Percentiles rank a stretch among this genome's conserved stretches.
Conservation (phyloP, 345 rosid genomes). For the Pistacia vera region DNA sequence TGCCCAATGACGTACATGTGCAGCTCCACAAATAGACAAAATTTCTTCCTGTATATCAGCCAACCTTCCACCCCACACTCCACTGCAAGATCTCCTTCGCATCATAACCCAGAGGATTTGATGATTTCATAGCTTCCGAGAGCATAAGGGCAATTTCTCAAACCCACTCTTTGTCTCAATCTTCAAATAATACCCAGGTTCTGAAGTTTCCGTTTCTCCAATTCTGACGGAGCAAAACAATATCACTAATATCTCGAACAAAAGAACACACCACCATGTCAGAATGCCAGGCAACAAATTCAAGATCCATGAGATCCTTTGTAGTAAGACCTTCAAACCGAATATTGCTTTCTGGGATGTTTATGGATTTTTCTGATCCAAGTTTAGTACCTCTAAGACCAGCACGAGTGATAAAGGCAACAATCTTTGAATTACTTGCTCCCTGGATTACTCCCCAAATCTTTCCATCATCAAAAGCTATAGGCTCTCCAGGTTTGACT, state of each 20-base stretch:
- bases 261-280: constrained; percentile 78
- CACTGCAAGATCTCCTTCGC: constrained; percentile 84
- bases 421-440: constrained; percentile 52
- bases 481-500: constrained; percentile 61
- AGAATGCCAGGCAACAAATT: constrained; percentile 62
- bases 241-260: constrained; percentile 53
- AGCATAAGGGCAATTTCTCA: constrained; percentile 54
- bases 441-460: constrained; percentile 65
- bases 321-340: constrained; percentile 66
- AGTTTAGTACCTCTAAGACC: constrained; percentile 61
- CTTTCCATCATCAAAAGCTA: constrained; percentile 76
- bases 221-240: constrained; percentile 56
- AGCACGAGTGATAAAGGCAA: constrained; percentile 62
- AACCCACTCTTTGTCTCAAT: constrained; percentile 68
- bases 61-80: constrained; percentile 74
- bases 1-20: constrained; percentile 65
- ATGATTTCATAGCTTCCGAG: constrained; percentile 62
- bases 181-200: constrained; percentile 62
- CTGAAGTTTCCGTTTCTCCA: constrained; percentile 48
- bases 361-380: constrained; percentile 71
- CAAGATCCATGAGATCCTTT: constrained; percentile 68
- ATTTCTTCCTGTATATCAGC: constrained; percentile 74
- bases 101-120: constrained; percentile 73
- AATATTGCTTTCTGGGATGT: constrained; percentile 64
- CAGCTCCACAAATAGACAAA: constrained; percentile 47